Evolutionary conservation across 495 filamentous ascomycete species (phyloP), one percentile per base, ranked within the genome.

Genomic region (Trichoderma erinaceum): DNA sequence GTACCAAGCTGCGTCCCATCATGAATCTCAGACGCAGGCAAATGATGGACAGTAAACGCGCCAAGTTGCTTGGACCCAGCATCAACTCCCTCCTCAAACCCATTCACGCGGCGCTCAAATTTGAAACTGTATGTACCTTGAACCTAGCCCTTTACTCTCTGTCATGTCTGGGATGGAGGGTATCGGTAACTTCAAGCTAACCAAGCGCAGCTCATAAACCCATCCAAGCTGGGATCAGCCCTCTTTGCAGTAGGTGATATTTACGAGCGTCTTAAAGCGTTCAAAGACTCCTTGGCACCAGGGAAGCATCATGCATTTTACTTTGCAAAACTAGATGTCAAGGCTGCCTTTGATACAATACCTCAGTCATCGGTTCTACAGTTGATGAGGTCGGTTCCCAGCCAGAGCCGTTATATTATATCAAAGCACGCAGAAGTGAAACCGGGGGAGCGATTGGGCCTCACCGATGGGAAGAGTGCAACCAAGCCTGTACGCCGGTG

Each of bases 321-420:
- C 74, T 97, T 98, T 72, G 93, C 89, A 50, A 99, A 98, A 75
- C 80, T 97, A 16, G 95, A 99, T 75, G 92, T 97, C 35, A 83
- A 92, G 75, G 86, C 92, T 11, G 97, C 95, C 66, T 99, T 97
- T 75, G 95, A 99, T 74, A 97, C 91, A 0, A 97, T 99, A 63
- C 95, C 95, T 0, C 96, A 98, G 72, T 72, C 82, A 46, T 82
- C 82, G 4, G 78, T 97, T n/a, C 71, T 98, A 65, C 70, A 75
- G 27, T 75, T 97, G 18, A 83, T 96, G 63, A 76, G 85, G 21
- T 76, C 79, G 2, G 80, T 97, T 23, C 81, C 90, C 21, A 83
- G 84, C 8, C 83, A 90, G 68, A 77, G 85, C 4, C 78, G 81
- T 25, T 99, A 98, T 74, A 81, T 83, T n/a, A 81, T 94, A 35